Base-by-base conservation (phyloP, 2,329 filamentous ascomycete genomes). In the Ampelomyces quisqualis region DNA sequence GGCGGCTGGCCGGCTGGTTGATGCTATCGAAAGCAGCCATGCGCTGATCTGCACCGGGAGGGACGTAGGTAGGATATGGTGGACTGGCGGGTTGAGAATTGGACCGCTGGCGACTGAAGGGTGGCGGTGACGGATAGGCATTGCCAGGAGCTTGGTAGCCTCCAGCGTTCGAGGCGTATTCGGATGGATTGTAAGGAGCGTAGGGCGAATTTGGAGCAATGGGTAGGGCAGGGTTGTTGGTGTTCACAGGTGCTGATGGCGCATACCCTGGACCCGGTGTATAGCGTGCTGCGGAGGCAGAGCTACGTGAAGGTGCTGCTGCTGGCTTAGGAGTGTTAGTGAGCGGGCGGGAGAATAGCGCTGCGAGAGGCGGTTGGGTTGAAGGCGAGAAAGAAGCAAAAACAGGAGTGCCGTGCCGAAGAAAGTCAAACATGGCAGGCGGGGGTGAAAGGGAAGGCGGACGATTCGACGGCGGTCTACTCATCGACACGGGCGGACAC, bases 361-460 rank as follows among this genome's bases (percentile, higher is more conserved):
- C 51, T 34, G 65, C 65, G 45, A 65, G 49, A 54, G 64, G 65
- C 51, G 65, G 64, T 43, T 65, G 62, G 38, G 59, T 63, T 46
- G 65, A 66, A 6, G 64, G 64, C 45, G 54, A 55, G 38, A 66
- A 65, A 43, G 52, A 36, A 40, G 54, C 51, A 38, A 50, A 49
- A 38, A 68, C 43, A 9, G 65, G 60, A 46, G 65, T 63, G 42
- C 53, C 55, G 34, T 46, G 47, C 44, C 49, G 52, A 49, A 62
- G 49, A 30, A 47, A 49, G 20, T 52, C 40, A 37, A 49, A 47
- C 24, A 52, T 43, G 24, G 48, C 47, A 35, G 50, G 47, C 14
- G 47, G 47, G 28, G 53, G 45, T 20, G 47, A 37, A 28, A 53
- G 47, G 24, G 54, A 43, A 40, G 37, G 45, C 15, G 52, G 53